Conservation (phyloP, 768 basidiomycete genomes). For the Sarcodon sp. region DNA sequence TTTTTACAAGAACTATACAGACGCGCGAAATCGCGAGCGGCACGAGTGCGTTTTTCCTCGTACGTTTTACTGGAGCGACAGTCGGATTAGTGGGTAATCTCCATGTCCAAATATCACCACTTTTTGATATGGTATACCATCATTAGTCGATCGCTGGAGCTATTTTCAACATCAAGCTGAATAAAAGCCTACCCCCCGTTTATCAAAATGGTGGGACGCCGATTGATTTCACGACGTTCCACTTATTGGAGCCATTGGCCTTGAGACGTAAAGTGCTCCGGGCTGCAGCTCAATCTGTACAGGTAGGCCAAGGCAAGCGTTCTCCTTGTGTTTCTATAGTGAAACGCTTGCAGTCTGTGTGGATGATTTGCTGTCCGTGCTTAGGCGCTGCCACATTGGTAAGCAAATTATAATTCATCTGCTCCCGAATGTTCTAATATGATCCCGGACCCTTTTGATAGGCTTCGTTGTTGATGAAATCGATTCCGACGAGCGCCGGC, state of each 20-base stretch:
- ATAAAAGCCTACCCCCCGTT: conserved; percentile 33
- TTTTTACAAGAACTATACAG: conserved; percentile 55
- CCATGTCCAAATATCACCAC: conserved; percentile 9
- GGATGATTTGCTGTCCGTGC: conserved; percentile 62
- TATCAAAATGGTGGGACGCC: conserved; percentile 28
- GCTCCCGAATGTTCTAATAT: no score
- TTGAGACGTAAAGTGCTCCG: conserved; percentile 34
- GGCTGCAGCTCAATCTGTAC: conserved; percentile 48
- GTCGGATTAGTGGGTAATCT: conserved; percentile 51
- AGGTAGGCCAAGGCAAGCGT: conserved; percentile 23
- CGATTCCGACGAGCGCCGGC: no score
- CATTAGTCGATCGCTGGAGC: conserved; percentile 64
- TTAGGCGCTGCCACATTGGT: conserved; percentile 55
- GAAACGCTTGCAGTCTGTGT: conserved; percentile 39
- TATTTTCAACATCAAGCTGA: conserved; percentile 46
- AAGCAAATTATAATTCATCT: conserved; percentile 9
- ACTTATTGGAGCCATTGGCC: conserved; percentile 29
- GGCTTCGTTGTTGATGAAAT: no score
- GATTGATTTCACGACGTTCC: conserved; percentile 41
- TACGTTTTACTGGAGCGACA: conserved; percentile 79
- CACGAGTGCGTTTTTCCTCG: conserved; percentile 80
- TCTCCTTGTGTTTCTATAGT: neutral
- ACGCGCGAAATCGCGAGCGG: conserved; percentile 61
- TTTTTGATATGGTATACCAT: neutral
- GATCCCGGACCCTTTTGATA: no score